Base-by-base conservation (phyloP, 768 basidiomycete genomes). In the Galerina sulciceps region DNA sequence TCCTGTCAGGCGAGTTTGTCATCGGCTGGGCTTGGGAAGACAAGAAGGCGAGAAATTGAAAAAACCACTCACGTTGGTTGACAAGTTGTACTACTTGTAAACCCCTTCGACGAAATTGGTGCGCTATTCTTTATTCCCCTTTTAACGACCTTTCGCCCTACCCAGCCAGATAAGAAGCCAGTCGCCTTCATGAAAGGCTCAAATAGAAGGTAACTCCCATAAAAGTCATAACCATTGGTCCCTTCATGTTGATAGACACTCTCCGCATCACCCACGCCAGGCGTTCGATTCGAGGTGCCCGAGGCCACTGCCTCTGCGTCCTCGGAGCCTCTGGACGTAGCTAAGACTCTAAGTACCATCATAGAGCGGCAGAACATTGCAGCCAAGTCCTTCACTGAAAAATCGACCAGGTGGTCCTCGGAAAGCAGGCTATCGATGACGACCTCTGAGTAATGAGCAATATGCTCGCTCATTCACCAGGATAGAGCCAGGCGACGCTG, bases 41-140 rank as follows among this genome's bases (percentile, higher is more conserved):
- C 2, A 8, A 1, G 1, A 8, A 31, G 26, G 26, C 26, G 26
- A 31, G 1, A 3, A 31, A 22, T 6, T 10, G 14, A 2, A 13
- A n/a, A n/a, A n/a, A n/a, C n/a, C n/a, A 10, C 26, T 18, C 22
- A 18, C 22, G 40, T 55, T 50, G 1, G 59, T 47, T 36, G 38
- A 13, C 55, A 31, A 35, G 43, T 40, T 22, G 23, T 9, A 13
- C 8, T 15, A 8, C 10, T 11, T 53, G 6, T 67, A 98, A 99
- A 99, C 75, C 96, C 97, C 0, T 99, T 98, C 68, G 96, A 99
- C 72, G 97, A 99, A 77, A 99, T 99, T 69, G 96, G 95, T 95
- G 54, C 53, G 75, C 65, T 41, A n/a, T n/a, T n/a, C n/a, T n/a
- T n/a, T n/a, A n/a, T n/a, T n/a, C n/a, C n/a, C n/a, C n/a, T 13